A percentile compares a stretch with the other conserved stretches of the same genome.
phyloP scores from a whole-genome alignment of 495 filamentous ascomycete species.

The Neurospora tetraspora region DNA sequence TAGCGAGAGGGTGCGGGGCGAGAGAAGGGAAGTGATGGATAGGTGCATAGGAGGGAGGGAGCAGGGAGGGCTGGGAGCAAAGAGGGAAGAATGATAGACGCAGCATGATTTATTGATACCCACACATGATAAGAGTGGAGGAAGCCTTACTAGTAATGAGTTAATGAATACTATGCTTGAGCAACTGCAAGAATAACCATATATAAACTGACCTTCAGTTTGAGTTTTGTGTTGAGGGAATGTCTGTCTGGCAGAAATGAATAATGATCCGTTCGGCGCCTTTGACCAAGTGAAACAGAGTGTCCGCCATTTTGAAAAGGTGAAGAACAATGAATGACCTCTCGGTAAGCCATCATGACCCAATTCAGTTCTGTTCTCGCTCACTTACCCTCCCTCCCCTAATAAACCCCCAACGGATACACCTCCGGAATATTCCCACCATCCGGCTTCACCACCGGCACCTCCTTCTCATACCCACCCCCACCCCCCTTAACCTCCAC shows the following conservation, averaged over 20 bases:
- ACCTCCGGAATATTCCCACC: conserved; percentile 24
- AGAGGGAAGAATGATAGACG: background rate
- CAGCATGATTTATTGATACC: background rate
- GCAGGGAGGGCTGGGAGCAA: background rate
- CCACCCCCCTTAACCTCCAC: conserved; percentile 17
- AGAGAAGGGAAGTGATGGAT: background rate
- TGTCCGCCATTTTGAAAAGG: no score
- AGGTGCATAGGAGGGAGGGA: background rate
- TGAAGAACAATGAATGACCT: no score
- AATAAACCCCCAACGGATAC: conserved; percentile 36
- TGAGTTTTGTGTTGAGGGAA: no score
- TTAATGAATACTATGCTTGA: background rate
- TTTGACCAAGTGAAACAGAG: no score
- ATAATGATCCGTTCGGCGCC: no score
- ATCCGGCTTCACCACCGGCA: conserved; percentile 35
- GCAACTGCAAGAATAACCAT: background rate
- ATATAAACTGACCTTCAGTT: background rate
- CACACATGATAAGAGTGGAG: background rate
- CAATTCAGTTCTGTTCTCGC: background rate
- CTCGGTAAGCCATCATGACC: no score
- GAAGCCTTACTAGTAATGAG: background rate
- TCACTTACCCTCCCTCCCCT: background rate
- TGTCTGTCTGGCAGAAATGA: no score
- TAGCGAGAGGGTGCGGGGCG: background rate
- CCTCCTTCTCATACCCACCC: conserved; percentile 18